Evolutionary conservation across 768 basidiomycete genomes (phyloP), one percentile per base, ranked within the genome.

Genomic region (Leccinum uliginosum): DNA sequence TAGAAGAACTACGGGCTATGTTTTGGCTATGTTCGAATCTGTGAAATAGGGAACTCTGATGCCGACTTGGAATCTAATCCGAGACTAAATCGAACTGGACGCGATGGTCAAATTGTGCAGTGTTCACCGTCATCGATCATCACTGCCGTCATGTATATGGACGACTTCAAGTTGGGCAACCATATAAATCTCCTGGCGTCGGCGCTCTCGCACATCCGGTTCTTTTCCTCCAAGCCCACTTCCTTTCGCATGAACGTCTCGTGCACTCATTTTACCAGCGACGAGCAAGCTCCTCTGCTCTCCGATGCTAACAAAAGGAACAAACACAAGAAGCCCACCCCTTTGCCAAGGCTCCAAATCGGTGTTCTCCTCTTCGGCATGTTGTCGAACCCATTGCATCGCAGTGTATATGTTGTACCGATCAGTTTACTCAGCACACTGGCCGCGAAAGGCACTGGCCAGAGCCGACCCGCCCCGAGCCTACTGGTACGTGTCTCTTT

Each of bases 351-450:
- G 52, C 56, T 74, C 46, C 80, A 81, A 73, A 71, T 82, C 15
- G 58, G 62, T 3, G 65, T 80, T n/a, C 63, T 82, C 50, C 59
- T 82, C 49, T 65, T 80, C 40, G 65, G 76, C 6, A 73, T 73
- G 61, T 61, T 80, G 30, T 76, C 17, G 81, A 82, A 63, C 80
- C 81, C 8, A 73, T 80, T 44, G 74, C 78, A 5, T 71, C 75
- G 0, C 71, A 73, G 30, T 78, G 73, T 24, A 82, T 82, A 35
- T 76, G 75, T 44, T n/a, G n/a, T n/a, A n/a, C n/a, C n/a, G n/a
- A n/a, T n/a, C n/a, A n/a, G n/a, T n/a, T n/a, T n/a, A n/a, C n/a
- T n/a, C n/a, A n/a, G n/a, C n/a, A n/a, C n/a, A n/a, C n/a, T n/a
- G n/a, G n/a, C n/a, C n/a, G n/a, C n/a, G n/a, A n/a, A n/a, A n/a